Conservation (phyloP, 257 asterid genomes). For the Solanum microdontum region DNA sequence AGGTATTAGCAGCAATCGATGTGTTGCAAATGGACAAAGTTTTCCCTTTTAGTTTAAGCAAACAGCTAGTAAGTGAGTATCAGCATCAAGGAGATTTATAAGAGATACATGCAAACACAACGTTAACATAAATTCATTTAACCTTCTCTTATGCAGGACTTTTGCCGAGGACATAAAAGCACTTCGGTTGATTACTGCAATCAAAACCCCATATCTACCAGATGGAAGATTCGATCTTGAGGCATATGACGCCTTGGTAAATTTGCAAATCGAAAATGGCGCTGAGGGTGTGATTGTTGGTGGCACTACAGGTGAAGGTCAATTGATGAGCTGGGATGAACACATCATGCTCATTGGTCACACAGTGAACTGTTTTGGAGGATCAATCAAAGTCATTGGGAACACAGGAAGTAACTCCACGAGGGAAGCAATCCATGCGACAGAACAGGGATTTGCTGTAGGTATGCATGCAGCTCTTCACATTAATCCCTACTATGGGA, state of each 20-base stretch:
- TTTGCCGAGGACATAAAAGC: conserved; percentile 64
- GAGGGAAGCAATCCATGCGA: conserved; percentile 80
- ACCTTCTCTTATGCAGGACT: conserved; percentile 38
- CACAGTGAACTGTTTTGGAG: conserved; percentile 80
- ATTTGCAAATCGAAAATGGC: conserved; percentile 70
- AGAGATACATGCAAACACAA: not conserved
- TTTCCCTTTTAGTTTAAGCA: not conserved
- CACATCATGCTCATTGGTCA: conserved; percentile 91
- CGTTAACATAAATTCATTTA: not conserved
- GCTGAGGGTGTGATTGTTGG: conserved; percentile 78
- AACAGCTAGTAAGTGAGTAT: not conserved
- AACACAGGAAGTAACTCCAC: conserved; percentile 93
- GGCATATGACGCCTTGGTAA: conserved; percentile 62
- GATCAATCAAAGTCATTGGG: conserved; percentile 72
- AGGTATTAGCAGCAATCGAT: not conserved
- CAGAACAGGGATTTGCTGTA: conserved; percentile 92
- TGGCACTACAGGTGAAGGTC: conserved; percentile 91
- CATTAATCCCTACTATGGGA: conserved; percentile 85
- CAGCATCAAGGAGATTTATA: not conserved
- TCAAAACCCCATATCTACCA: conserved; percentile 78
- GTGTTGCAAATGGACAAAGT: not conserved
- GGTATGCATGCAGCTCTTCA: conserved; percentile 97
- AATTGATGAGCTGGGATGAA: conserved; percentile 87
- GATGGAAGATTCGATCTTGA: conserved; percentile 86
- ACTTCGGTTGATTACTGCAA: conserved; percentile 64